phyloP scores from a whole-genome alignment of 371 early-diverging fungal species.

The Coemansia sp. region DNA sequence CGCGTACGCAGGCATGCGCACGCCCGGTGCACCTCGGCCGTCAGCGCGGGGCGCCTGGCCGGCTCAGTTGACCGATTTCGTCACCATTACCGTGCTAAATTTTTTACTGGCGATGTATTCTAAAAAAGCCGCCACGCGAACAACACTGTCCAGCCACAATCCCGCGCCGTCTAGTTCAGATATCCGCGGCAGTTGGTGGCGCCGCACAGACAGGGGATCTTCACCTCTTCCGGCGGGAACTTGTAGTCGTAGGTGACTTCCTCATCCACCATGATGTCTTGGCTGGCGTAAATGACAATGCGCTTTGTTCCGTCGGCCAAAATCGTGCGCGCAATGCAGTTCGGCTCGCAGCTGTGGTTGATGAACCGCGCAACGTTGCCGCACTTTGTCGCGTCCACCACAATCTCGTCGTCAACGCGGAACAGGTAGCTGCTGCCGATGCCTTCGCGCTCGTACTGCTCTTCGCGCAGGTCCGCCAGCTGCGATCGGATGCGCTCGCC shows the following conservation, averaged over 20 bases:
- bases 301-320: constrained; percentile 76
- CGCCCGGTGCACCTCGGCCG: neutral
- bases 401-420: constrained; percentile 91
- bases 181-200: constrained; percentile 79
- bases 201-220: constrained; percentile 95
- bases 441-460: constrained; percentile 84
- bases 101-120: constrained; percentile 1
- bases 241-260: constrained; percentile 99
- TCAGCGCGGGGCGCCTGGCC: neutral
- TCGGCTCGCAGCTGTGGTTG: constrained; percentile 98
- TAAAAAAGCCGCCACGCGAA: neutral
- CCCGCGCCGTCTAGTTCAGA: constrained; percentile 47
- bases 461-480: constrained; percentile 95
- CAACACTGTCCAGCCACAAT: neutral
- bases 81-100: neutral
- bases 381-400: constrained; percentile 97
- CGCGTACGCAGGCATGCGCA: neutral
- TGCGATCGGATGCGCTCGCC: constrained; percentile 97
- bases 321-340: constrained; percentile 94
- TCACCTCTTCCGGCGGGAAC: constrained; percentile 89
- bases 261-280: constrained; percentile 88
- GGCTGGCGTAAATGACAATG: constrained; percentile 91
- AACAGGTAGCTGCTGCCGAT: constrained; percentile 96
- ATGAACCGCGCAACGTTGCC: constrained; percentile 98
- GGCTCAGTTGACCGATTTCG: neutral